Base-by-base conservation (phyloP, 208 protist genomes). In the Trypanosoma rangeli region DNA sequence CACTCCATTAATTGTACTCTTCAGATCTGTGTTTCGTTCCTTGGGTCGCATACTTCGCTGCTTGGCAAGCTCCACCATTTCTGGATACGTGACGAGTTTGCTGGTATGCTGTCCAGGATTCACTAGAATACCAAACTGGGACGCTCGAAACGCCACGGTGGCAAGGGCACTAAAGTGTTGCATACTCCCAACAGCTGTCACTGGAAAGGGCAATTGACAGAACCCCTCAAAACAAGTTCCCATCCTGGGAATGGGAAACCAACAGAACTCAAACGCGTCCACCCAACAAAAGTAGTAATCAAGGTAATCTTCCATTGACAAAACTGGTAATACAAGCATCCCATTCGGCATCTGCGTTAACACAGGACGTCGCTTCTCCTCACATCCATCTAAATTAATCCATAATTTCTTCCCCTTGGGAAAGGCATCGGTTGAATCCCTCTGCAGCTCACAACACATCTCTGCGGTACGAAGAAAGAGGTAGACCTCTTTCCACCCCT, bases 61-160 rank as follows among this genome's bases (percentile, higher is more conserved):
- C 63, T 76, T 78, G 20, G 88, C 67, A 42, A 96, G 64, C 33
- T 89, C 68, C 33, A 94, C 86, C 87, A 94, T 90, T 65, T 96
- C 92, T 1, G 92, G 88, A 49, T 94, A 96, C 4, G 92, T 94
- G 26, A 96, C 63, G 62, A 96, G 94, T 78, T 96, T 96, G 72
- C 87, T 94, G 29, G 82, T 84, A 52, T 78, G 84, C 78, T 93
- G 86, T 5, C 89, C 85, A 3, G 92, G 85, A 53, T 96, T 96
- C 16, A 96, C 52, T 9, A 93, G 62, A 37, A 96, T 82, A 24
- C 76, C 87, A 54, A 93, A 82, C 74, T 90, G 84, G 13, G 67
- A 61, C 75, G 65, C 9, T 35, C 60, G 16, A 37, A 91, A 67
- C 10, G 92, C 84, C 3, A 94, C 70, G 8, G 92, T 96, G 22